These are phyloP conservation scores for Arachnomyces sp. DNA, from an alignment of 2,329 filamentous ascomycete species.

Conservation along the genomic window DNA sequence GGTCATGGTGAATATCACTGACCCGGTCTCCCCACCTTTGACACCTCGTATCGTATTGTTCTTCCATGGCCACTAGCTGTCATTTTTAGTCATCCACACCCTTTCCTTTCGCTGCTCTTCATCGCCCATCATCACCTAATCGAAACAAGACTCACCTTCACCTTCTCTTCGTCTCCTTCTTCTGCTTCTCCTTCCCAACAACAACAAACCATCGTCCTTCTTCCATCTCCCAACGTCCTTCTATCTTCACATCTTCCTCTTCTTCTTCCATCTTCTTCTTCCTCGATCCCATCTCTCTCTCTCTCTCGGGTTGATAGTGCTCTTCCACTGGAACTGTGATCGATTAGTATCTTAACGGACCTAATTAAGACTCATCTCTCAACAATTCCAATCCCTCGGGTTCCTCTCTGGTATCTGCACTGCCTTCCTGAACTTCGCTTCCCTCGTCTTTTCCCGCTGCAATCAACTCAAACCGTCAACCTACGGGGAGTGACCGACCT, in stretches of 20 bases:
- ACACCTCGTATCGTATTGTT: too few relatives aligned
- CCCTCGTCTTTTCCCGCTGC: background rate
- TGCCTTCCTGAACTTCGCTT: slow-evolving; percentile 9
- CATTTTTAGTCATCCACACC: too few relatives aligned
- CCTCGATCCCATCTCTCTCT: slow-evolving; percentile 10
- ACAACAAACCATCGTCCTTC: slow-evolving; percentile 10
- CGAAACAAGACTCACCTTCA: background rate
- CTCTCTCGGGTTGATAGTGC: background rate
- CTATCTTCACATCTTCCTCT: slow-evolving; percentile 1
- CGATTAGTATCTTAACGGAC: too few relatives aligned
- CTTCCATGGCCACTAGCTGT: too few relatives aligned
- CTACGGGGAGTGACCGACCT: too few relatives aligned
- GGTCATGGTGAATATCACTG: too few relatives aligned
- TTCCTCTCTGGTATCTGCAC: too few relatives aligned
- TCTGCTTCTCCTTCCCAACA: slow-evolving; percentile 14
- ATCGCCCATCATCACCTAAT: background rate
- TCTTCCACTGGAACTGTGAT: too few relatives aligned
- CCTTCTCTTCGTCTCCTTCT: slow-evolving; percentile 17
- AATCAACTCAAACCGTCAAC: background rate
- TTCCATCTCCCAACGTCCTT: slow-evolving; percentile 11
- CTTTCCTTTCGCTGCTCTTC: too few relatives aligned
- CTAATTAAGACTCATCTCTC: too few relatives aligned
- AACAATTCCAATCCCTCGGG: too few relatives aligned
- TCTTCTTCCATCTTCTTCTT: background rate
- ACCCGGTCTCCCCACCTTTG: too few relatives aligned